Percentiles rank a stretch among this genome's conserved stretches.
phyloP scores from a whole-genome alignment of 805 yeast species.

The Metschnikowia matae region DNA sequence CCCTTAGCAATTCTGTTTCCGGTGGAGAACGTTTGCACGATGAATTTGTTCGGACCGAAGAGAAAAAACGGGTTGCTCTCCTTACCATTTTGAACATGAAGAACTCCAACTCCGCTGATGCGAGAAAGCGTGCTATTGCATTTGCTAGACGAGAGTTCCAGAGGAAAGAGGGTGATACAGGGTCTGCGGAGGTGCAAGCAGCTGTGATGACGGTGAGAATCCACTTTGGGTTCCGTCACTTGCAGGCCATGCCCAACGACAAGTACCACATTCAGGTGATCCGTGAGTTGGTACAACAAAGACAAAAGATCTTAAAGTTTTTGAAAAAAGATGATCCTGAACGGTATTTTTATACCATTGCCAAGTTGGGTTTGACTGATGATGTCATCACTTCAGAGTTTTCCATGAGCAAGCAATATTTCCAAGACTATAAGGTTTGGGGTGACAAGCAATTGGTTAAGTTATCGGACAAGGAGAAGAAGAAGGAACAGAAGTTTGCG shows the following conservation, averaged over 20 bases:
- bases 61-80: conserved; percentile 62
- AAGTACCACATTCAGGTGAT: conserved; percentile 61
- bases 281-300: conserved; percentile 81
- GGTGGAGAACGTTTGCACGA: conserved; percentile 31
- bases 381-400: conserved; percentile 75
- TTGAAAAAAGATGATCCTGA: conserved; percentile 77
- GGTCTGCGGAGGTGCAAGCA: conserved; percentile 94
- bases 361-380: conserved; percentile 84
- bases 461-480: conserved; percentile 33
- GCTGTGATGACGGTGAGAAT: conserved; percentile 82
- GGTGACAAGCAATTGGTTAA: conserved; percentile 68
- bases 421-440: conserved; percentile 74
- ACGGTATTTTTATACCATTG: conserved; percentile 79
- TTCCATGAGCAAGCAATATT: conserved; percentile 69
- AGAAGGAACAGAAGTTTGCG: conserved; percentile 25
- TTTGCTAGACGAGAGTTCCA: conserved; percentile 78
- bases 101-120: conserved; percentile 61
- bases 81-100: conserved; percentile 68
- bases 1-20: conserved; percentile 32
- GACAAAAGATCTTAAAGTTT: conserved; percentile 80
- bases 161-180: conserved; percentile 85
- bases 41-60: conserved; percentile 33
- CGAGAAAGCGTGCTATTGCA: conserved; percentile 51
- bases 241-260: conserved; percentile 67
- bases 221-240: conserved; percentile 71